Evolutionary conservation across 2,329 filamentous ascomycete genomes (phyloP).

Genomic region (Scedosporium dehoogii): DNA sequence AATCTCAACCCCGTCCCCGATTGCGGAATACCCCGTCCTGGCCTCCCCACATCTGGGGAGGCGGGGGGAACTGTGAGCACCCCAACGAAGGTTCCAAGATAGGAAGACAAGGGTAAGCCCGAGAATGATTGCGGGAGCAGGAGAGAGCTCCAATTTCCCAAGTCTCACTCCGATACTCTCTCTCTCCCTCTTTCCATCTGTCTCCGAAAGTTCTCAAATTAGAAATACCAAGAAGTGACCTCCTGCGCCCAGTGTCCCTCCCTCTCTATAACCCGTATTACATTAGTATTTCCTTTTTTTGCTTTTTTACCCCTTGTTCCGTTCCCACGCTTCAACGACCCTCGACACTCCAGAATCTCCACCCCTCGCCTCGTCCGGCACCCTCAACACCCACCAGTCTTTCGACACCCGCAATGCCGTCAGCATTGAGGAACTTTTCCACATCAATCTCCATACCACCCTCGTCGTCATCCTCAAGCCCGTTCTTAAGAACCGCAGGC

Average conservation of each 20-base stretch:
- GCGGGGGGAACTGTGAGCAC: too few species aligned
- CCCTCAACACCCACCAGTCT: constrained; percentile 72
- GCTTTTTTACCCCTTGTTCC: not conserved
- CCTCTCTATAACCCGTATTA: constrained; percentile 1
- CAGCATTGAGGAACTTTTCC: constrained; percentile 70
- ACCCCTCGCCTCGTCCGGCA: constrained; percentile 61
- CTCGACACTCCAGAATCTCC: constrained; percentile 76
- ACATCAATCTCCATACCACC: constrained; percentile 89
- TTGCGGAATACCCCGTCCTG: not conserved
- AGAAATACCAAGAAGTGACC: not conserved
- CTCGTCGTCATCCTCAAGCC: constrained; percentile 63
- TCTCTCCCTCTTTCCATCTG: not conserved
- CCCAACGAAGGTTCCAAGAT: not conserved
- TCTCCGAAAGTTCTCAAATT: not conserved
- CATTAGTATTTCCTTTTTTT: not conserved
- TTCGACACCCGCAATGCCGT: constrained; percentile 79
- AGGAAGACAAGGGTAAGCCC: too few species aligned
- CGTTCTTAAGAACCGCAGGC: constrained; percentile 84
- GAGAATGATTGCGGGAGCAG: too few species aligned
- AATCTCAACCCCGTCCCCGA: not conserved
- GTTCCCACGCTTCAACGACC: constrained; percentile 16
- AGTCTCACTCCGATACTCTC: not conserved
- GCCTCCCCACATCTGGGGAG: not conserved
- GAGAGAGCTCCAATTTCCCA: too few species aligned
- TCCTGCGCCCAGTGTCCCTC: not conserved